Evolutionary conservation across 2,329 filamentous ascomycete genomes (phyloP).

Genomic region (Stromatinia cepivora): DNA sequence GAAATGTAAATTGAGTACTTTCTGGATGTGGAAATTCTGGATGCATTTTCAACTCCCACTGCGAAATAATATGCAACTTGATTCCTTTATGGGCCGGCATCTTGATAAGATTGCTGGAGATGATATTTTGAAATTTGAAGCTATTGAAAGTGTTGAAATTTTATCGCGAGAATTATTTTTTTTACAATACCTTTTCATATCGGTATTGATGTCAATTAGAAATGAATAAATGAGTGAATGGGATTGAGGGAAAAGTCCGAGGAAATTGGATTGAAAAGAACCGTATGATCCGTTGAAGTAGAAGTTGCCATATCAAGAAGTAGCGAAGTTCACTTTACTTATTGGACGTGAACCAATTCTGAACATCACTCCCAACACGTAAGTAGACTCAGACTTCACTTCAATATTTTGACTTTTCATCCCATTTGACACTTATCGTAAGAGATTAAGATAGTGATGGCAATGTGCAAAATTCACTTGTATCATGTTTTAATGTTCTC

Average conservation of each 20-base stretch:
- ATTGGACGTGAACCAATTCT: neutral
- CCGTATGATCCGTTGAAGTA: neutral
- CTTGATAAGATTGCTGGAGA: constrained; percentile 5
- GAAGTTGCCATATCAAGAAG: neutral
- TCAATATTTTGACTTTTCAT: neutral
- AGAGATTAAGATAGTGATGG: neutral
- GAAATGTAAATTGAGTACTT: constrained; percentile 47
- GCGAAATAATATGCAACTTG: constrained; percentile 35
- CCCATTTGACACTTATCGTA: neutral
- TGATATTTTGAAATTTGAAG: neutral
- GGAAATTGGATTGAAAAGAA: neutral
- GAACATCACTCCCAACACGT: neutral
- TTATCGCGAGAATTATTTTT: neutral
- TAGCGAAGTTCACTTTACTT: constrained; percentile 5
- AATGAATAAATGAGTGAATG: neutral
- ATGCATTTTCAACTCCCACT: constrained; percentile 42
- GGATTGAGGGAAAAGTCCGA: neutral
- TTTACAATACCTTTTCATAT: neutral
- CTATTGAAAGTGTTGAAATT: constrained; percentile 3
- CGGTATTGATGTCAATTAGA: neutral
- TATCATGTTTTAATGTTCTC: neutral
- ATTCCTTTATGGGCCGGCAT: constrained; percentile 39
- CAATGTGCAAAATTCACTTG: neutral
- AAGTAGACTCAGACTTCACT: neutral
- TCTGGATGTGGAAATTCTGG: constrained; percentile 59